These are phyloP conservation scores for Parathielavia hyrcaniae DNA, from an alignment of 495 filamentous ascomycete species.

Conservation along the genomic window DNA sequence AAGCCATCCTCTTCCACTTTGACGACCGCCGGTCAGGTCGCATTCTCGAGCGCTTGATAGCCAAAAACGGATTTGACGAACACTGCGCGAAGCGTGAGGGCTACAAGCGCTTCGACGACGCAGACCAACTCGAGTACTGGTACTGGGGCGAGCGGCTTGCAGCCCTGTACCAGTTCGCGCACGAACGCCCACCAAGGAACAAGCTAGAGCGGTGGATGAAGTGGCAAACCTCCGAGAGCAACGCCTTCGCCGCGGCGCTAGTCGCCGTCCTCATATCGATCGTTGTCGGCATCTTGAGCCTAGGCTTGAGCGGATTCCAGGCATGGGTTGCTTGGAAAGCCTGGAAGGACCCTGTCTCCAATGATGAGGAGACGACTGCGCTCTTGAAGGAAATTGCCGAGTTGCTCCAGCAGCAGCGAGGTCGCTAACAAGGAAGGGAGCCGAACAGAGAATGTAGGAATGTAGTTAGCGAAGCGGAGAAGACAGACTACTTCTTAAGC, in stretches of 20 bases:
- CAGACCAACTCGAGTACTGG: not conserved
- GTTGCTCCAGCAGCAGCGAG: not conserved
- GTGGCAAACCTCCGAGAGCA: slow-evolving; percentile 12
- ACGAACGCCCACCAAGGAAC: not conserved
- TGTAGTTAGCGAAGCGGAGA: no score
- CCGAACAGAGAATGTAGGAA: no score
- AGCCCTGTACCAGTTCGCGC: not conserved
- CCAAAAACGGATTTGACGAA: slow-evolving; percentile 3
- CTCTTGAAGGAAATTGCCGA: not conserved
- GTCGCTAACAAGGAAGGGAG: no score
- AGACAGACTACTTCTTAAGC: no score
- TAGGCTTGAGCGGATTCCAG: slow-evolving; percentile 5
- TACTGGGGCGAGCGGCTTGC: slow-evolving; percentile 10
- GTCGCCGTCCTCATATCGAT: slow-evolving; percentile 5
- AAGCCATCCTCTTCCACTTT: not conserved
- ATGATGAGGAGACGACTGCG: not conserved
- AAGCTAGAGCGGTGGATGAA: slow-evolving; percentile 11
- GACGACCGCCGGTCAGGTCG: not conserved
- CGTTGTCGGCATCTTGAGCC: slow-evolving; percentile 4
- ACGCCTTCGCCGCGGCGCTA: not conserved
- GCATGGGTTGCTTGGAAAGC: slow-evolving; percentile 11
- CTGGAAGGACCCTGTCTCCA: slow-evolving; percentile 3
- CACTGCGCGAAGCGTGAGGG: not conserved
- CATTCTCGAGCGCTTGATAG: slow-evolving; percentile 3
- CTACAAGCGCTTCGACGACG: slow-evolving; percentile 1